Percentiles rank a stretch among this genome's conserved stretches.
phyloP scores from a whole-genome alignment of 2,329 filamentous ascomycete species.

The Venturiaceae sp. region DNA sequence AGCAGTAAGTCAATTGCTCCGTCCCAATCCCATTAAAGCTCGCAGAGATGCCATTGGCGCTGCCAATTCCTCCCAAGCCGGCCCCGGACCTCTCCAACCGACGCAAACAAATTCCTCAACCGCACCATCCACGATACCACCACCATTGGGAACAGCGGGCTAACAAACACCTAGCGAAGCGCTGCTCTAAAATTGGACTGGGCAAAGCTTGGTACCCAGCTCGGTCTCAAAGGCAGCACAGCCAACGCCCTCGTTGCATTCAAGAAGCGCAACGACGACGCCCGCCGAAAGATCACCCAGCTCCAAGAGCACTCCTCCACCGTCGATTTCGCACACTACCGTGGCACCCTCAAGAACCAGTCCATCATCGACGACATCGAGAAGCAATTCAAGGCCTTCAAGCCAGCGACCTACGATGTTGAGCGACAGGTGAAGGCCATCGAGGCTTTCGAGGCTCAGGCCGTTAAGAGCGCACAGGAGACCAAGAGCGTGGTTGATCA shows the following conservation, averaged over 20 bases:
- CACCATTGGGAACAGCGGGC: constrained; percentile 16
- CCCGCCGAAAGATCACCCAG: constrained; percentile 80
- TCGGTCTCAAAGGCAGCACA: constrained; percentile 93
- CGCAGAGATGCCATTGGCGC: constrained; percentile 17
- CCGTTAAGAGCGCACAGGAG: constrained; percentile 90
- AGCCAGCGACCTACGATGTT: constrained; percentile 89
- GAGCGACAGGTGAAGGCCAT: constrained; percentile 93
- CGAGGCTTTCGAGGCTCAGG: constrained; percentile 94
- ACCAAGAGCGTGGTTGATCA: constrained; percentile 94
- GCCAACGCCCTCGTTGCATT: constrained; percentile 85
- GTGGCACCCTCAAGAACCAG: constrained; percentile 87
- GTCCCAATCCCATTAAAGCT: constrained; percentile 14
- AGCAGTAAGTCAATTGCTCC: constrained; percentile 26
- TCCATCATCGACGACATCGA: constrained; percentile 94
- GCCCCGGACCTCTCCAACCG: not conserved
- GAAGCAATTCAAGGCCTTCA: constrained; percentile 85
- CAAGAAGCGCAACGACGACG: constrained; percentile 99
- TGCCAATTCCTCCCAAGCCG: constrained; percentile 5
- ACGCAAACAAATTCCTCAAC: not conserved
- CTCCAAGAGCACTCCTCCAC: constrained; percentile 77
- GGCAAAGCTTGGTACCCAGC: constrained; percentile 86
- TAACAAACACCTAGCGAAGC: constrained; percentile 62
- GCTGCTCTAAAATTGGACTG: constrained; percentile 99
- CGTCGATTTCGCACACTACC: constrained; percentile 93
- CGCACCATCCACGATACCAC: constrained; percentile 14